A percentile compares a stretch with the other conserved stretches of the same genome.
These are phyloP conservation scores for Juglanconis sp. DNA, from an alignment of 2,329 filamentous ascomycete genomes.

Conservation along the genomic window DNA sequence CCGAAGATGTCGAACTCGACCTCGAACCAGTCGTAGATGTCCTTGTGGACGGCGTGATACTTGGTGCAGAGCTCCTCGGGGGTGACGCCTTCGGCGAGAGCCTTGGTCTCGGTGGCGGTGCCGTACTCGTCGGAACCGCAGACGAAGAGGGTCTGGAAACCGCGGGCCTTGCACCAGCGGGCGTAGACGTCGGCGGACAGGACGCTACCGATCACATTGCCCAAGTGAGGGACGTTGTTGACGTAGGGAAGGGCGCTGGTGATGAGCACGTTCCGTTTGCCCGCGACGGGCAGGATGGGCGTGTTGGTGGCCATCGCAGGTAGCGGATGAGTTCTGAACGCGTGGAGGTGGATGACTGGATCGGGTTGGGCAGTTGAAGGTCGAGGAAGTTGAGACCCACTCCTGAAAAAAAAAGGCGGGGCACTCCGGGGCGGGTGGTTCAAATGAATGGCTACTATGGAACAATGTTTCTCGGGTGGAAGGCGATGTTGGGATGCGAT, in stretches of 20 bases:
- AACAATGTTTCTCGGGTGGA: too few relatives aligned
- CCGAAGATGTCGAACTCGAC: slow-evolving; percentile 95
- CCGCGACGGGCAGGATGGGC: slow-evolving; percentile 62
- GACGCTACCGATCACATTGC: slow-evolving; percentile 84
- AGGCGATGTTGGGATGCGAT: too few relatives aligned
- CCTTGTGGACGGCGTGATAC: slow-evolving; percentile 85
- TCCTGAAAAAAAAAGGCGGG: slow-evolving; percentile 9
- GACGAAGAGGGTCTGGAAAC: slow-evolving; percentile 76
- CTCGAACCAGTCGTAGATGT: slow-evolving; percentile 94
- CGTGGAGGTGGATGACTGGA: too few relatives aligned
- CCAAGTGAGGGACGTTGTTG: slow-evolving; percentile 76
- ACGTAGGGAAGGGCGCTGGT: slow-evolving; percentile 90
- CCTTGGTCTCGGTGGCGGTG: slow-evolving; percentile 90
- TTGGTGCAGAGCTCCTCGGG: slow-evolving; percentile 86
- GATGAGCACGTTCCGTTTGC: slow-evolving; percentile 83
- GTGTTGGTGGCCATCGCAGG: slow-evolving; percentile 17
- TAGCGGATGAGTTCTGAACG: background rate
- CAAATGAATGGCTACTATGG: background rate
- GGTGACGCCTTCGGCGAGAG: slow-evolving; percentile 79
- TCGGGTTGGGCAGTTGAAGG: background rate
- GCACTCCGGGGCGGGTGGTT: background rate
- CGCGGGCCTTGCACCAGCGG: slow-evolving; percentile 76
- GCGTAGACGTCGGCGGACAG: slow-evolving; percentile 86
- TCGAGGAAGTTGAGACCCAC: background rate
- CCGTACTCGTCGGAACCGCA: slow-evolving; percentile 93